These are phyloP conservation scores for Colletotrichum sidae DNA, from an alignment of 2,329 filamentous ascomycete genomes.

Conservation along the genomic window DNA sequence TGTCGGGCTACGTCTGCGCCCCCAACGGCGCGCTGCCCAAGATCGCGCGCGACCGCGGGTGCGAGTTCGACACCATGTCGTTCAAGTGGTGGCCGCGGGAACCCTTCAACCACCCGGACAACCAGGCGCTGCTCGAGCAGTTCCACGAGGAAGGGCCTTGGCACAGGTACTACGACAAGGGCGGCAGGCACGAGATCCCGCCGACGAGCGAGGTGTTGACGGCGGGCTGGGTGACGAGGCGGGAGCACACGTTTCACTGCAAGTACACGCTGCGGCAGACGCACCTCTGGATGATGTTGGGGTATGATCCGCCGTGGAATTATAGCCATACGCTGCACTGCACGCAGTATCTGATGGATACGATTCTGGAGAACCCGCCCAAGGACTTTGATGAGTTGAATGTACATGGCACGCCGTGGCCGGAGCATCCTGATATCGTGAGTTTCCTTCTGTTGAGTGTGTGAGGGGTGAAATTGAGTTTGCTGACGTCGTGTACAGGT, in stretches of 20 bases:
- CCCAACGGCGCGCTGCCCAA: slow-evolving; percentile 24
- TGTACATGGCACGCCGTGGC: slow-evolving; percentile 25
- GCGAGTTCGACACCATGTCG: slow-evolving; percentile 32
- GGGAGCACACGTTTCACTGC: slow-evolving; percentile 28
- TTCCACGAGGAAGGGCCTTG: slow-evolving; percentile 16
- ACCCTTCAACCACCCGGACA: slow-evolving; percentile 13
- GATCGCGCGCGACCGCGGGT: slow-evolving; percentile 23
- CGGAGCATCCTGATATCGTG: slow-evolving; percentile 28
- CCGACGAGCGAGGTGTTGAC: slow-evolving; percentile 24
- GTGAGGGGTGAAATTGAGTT: not conserved
- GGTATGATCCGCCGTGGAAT: slow-evolving; percentile 25
- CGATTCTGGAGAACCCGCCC: slow-evolving; percentile 27
- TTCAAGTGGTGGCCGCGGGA: slow-evolving; percentile 28
- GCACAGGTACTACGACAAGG: slow-evolving; percentile 28
- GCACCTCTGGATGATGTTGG: slow-evolving; percentile 17
- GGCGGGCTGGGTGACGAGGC: slow-evolving; percentile 12
- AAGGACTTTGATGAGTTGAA: slow-evolving; percentile 21
- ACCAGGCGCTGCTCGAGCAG: slow-evolving; percentile 14
- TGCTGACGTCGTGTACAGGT: not conserved
- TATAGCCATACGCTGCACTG: slow-evolving; percentile 28
- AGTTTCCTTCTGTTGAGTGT: not conserved
- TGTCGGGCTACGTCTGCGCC: slow-evolving; percentile 22
- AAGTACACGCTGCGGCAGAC: slow-evolving; percentile 26
- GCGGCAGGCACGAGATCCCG: slow-evolving; percentile 26
- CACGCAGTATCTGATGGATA: slow-evolving; percentile 23